A percentile compares a stretch with the other conserved stretches of the same genome.
phyloP scores from a whole-genome alignment of 2,329 filamentous ascomycete species.

The Microsporum ferrugineum region DNA sequence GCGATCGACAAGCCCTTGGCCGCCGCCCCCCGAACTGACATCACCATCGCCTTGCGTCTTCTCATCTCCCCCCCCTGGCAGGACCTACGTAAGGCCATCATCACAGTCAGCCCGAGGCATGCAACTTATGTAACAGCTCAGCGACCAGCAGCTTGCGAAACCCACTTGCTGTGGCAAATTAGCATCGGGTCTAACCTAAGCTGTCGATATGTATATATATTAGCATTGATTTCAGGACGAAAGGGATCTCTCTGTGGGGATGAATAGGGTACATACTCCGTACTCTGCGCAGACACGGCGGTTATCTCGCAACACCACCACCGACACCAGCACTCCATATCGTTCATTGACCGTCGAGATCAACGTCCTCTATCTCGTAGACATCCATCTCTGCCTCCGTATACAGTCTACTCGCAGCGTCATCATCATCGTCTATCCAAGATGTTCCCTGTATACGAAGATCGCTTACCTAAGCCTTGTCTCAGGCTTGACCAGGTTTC shows the following conservation, averaged over 20 bases:
- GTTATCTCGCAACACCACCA: no score
- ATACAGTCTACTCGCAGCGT: no score
- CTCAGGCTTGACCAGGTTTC: neutral
- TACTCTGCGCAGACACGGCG: no score
- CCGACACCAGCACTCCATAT: no score
- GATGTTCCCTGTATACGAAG: neutral
- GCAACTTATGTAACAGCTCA: neutral
- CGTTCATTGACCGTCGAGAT: no score
- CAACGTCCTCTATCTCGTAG: no score
- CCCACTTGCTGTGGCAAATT: constrained; percentile 1
- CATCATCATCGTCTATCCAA: no score
- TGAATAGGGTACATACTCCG: no score
- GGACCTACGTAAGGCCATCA: neutral
- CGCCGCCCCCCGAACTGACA: neutral
- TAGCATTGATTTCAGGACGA: neutral
- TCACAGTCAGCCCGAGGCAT: neutral
- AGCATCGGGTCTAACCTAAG: neutral
- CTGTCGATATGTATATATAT: neutral
- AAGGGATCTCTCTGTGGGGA: neutral
- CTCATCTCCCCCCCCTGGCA: neutral
- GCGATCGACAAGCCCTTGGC: constrained; percentile 3
- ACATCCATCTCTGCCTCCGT: no score
- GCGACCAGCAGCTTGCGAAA: neutral
- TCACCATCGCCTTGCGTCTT: neutral
- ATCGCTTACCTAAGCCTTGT: constrained; percentile 1